These are phyloP conservation scores for Fragaria nilgerrensis DNA, from an alignment of 306 rosid genomes.

Conservation along the genomic window DNA sequence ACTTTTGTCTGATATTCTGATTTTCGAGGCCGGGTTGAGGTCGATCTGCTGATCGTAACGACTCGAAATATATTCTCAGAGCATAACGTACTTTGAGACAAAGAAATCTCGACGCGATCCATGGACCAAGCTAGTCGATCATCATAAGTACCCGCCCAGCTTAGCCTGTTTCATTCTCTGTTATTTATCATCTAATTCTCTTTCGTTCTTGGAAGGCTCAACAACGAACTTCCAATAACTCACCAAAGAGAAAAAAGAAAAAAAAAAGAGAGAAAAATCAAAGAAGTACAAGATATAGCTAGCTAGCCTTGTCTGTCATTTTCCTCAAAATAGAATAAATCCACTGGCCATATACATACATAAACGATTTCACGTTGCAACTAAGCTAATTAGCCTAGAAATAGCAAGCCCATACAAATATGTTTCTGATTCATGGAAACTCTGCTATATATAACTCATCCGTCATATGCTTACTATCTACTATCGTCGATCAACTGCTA, in stretches of 20 bases:
- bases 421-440: background rate
- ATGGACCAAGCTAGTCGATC: background rate
- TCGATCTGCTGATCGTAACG: slow-evolving; percentile 8
- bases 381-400: background rate
- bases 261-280: background rate
- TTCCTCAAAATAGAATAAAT: background rate
- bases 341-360: background rate
- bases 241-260: background rate
- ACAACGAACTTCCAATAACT: background rate
- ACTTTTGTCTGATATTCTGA: background rate
- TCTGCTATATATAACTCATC: background rate
- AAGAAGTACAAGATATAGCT: background rate
- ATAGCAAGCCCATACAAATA: background rate
- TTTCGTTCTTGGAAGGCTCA: slow-evolving; percentile 2
- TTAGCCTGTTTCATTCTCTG: background rate
- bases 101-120: background rate
- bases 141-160: background rate
- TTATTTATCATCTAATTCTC: background rate
- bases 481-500: background rate
- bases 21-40: background rate
- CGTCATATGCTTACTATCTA: background rate
- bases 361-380: background rate
- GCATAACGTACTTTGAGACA: slow-evolving; percentile 11
- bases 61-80: background rate
- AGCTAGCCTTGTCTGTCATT: background rate